Conservation (phyloP, 768 basidiomycete genomes). For the Sarcomyxa edulis region DNA sequence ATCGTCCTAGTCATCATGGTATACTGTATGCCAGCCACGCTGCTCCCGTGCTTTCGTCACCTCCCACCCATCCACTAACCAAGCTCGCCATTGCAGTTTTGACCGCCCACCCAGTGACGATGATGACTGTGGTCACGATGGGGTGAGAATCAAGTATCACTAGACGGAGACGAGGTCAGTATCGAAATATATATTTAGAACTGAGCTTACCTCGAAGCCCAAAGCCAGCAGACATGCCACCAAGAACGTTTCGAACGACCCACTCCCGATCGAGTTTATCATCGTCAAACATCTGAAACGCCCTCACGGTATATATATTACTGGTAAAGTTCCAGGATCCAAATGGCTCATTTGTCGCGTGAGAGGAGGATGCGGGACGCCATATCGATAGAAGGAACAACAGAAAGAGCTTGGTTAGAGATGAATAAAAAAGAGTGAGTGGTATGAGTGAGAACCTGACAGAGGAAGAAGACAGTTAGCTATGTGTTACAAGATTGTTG, state of each 20-base stretch:
- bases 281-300: conserved; percentile 60
- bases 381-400: conserved; percentile 81
- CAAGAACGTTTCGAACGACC: conserved; percentile 78
- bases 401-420: conserved; percentile 77
- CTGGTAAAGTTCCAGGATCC: conserved; percentile 2
- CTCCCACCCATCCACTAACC: conserved; percentile 67
- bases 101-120: conserved; percentile 65
- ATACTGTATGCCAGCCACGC: conserved; percentile 83
- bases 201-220: conserved; percentile 61
- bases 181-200: neutral
- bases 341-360: conserved; percentile 1
- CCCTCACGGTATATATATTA: conserved; percentile 29
- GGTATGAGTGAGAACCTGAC: conserved; percentile 68
- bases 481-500: neutral
- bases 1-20: conserved; percentile 42
- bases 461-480: neutral
- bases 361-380: conserved; percentile 40
- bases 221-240: conserved; percentile 85
- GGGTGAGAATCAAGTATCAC: conserved; percentile 80
- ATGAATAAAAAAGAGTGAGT: conserved; percentile 78
- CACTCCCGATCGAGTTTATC: conserved; percentile 76
- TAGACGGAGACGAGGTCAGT: conserved; percentile 18
- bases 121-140: conserved; percentile 66
- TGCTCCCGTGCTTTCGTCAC: conserved; percentile 49
- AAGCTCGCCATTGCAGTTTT: conserved; percentile 61